Percentiles rank a stretch among this genome's conserved stretches.
phyloP scores from a whole-genome alignment of 2,329 filamentous ascomycete species.

The Diaporthe sp. region DNA sequence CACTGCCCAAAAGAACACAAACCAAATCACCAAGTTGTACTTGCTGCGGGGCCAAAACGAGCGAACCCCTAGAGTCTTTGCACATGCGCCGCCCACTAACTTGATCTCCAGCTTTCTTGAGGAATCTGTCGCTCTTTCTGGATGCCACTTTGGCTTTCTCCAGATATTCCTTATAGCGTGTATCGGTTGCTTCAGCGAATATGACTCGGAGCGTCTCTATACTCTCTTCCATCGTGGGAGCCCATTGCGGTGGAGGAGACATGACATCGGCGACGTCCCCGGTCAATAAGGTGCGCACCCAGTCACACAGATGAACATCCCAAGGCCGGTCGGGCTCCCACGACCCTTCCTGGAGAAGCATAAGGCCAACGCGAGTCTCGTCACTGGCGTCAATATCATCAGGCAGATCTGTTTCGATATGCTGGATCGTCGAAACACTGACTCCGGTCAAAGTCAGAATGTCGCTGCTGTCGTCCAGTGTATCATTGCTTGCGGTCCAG shows the following conservation, averaged over 20 bases:
- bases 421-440: background rate
- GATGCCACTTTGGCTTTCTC: background rate
- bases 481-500: background rate
- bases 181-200: background rate
- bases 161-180: background rate
- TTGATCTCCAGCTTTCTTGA: background rate
- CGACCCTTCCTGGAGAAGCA: background rate
- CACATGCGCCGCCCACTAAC: background rate
- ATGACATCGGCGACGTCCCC: background rate
- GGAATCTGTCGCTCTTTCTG: background rate
- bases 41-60: background rate
- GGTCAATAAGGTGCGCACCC: background rate
- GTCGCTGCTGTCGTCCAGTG: slow-evolving; percentile 6
- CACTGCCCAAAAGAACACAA: slow-evolving; percentile 4
- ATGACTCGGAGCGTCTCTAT: slow-evolving; percentile 6
- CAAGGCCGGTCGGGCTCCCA: background rate
- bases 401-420: background rate
- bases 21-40: slow-evolving; percentile 7
- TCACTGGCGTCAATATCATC: background rate
- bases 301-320: slow-evolving; percentile 10
- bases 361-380: background rate
- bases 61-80: slow-evolving; percentile 16
- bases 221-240: slow-evolving; percentile 1
- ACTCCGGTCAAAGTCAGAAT: background rate
- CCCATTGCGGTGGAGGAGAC: background rate